Evolutionary conservation across 805 yeast species (phyloP).

Genomic region (Metschnikowia baotianmanensis): DNA sequence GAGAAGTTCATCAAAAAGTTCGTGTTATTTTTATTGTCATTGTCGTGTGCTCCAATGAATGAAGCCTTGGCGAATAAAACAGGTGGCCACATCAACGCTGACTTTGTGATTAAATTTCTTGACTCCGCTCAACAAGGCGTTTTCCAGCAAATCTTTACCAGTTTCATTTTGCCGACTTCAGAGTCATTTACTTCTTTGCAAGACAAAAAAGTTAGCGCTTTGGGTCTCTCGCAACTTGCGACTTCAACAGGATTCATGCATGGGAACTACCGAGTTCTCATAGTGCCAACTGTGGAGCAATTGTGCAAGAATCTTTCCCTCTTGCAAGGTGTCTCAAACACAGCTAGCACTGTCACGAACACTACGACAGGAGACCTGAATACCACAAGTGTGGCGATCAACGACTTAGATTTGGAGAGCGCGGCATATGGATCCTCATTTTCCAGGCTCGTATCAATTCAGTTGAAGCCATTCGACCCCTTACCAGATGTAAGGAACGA

Average conservation of each 20-base stretch:
- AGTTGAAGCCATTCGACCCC: constrained; percentile 68
- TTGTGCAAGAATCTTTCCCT: constrained; percentile 28
- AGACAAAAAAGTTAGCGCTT: constrained; percentile 52
- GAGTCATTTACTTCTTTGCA: constrained; percentile 46
- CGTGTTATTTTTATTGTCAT: constrained; percentile 56
- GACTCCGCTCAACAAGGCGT: constrained; percentile 70
- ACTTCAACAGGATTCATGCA: constrained; percentile 21
- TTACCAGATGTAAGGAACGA: constrained; percentile 46
- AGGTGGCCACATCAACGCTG: constrained; percentile 34
- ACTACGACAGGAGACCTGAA: constrained; percentile 19
- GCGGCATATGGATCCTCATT: constrained; percentile 81
- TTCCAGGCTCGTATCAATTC: constrained; percentile 67
- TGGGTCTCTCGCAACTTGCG: constrained; percentile 51
- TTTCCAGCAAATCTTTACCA: constrained; percentile 47
- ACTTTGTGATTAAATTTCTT: constrained; percentile 59
- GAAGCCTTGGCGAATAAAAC: constrained; percentile 26
- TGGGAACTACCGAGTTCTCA: constrained; percentile 22
- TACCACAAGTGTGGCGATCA: constrained; percentile 31
- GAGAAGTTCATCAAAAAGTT: constrained; percentile 76
- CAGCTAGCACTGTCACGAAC: constrained; percentile 18
- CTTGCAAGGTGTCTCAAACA: constrained; percentile 28
- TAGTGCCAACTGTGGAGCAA: constrained; percentile 31
- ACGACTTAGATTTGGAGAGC: constrained; percentile 59
- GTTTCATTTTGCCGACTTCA: constrained; percentile 54
- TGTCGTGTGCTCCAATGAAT: constrained; percentile 43